Percentiles rank a stretch among this genome's conserved stretches.
Evolutionary conservation across 2,329 filamentous ascomycete genomes (phyloP).

Genomic region (Beauveria australis): DNA sequence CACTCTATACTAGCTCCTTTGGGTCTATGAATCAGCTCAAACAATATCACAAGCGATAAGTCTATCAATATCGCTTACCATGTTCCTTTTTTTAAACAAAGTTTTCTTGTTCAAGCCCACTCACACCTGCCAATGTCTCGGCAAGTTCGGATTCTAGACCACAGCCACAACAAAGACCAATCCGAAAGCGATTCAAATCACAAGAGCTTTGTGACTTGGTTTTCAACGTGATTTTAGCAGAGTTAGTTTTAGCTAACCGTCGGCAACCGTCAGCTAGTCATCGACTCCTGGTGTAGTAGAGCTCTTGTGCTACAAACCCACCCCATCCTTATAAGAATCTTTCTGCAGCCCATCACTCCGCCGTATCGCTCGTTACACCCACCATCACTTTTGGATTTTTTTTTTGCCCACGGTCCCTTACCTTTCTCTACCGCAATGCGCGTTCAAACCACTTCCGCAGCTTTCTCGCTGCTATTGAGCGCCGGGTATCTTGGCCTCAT

Average conservation of each 20-base stretch:
- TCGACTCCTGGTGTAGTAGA: not conserved
- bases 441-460: not conserved
- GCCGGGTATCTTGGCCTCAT: not conserved
- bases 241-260: not conserved
- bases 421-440: not conserved
- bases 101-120: not conserved
- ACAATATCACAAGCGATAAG: not conserved
- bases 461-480: not conserved
- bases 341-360: not conserved
- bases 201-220: not conserved
- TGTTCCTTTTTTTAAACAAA: too few species aligned
- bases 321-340: conserved; percentile 3
- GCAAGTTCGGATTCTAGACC: not conserved
- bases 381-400: not conserved
- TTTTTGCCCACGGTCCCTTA: not conserved
- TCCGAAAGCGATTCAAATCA: not conserved
- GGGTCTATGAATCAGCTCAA: not conserved
- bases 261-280: not conserved
- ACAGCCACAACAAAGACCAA: not conserved
- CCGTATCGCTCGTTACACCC: not conserved
- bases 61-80: not conserved
- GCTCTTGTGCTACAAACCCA: not conserved
- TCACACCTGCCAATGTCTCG: not conserved
- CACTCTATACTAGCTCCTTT: not conserved
- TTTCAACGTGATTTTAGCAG: not conserved